Evolutionary conservation across 2,329 filamentous ascomycete genomes (phyloP), one percentile per base, ranked within the genome.

Genomic region (Coniochaeta sp.): DNA sequence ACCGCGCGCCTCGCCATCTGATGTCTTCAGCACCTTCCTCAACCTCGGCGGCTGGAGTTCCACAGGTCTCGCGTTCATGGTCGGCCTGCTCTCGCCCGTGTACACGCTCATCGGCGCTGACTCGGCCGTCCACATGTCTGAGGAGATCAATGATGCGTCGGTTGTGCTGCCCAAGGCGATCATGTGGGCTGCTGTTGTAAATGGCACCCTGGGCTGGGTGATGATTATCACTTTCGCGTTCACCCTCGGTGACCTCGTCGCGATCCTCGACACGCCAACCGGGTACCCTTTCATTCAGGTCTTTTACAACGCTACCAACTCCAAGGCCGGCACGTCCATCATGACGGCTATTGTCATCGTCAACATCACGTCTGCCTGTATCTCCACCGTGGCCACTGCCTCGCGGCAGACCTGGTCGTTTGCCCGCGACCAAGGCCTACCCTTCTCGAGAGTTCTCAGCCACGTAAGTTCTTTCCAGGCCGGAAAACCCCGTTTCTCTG

Each of bases 201-300:
- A 71, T 51, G 67, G 65, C n/a, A 49, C 53, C n/a, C 57, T 70
- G 38, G 67, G 65, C 26, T 69, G 68, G 50, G 49, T 65, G 35
- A 70, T 71, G 64, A 55, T 67, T 14, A 60, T 73, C 50, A 68
- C 69, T 0, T 60, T 71, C 35, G 59, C 63, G 40, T 72, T 71
- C 52, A 65, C 63, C 3, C 49, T 71, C 20, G 66, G 65, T 16
- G 63, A 67, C 52, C 58, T 70, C 16, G 24, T 58, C 4, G 28
- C 53, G 28, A 49, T 57, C 14, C 35, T 61, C 51, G 48, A 54
- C 16, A 72, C 71, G 0, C 67, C 69, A 0, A 78, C 77, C 0
- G 72, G 72, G 1, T 80, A 78, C 47, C 80, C 82, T 0, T 82
- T 82, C 55, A 82, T 85, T 58, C 71, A 81, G 48, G 72, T 83